Evolutionary conservation across 805 yeast genomes (phyloP), one percentile per base, ranked within the genome.

Genomic region (Candida mattraensis): DNA sequence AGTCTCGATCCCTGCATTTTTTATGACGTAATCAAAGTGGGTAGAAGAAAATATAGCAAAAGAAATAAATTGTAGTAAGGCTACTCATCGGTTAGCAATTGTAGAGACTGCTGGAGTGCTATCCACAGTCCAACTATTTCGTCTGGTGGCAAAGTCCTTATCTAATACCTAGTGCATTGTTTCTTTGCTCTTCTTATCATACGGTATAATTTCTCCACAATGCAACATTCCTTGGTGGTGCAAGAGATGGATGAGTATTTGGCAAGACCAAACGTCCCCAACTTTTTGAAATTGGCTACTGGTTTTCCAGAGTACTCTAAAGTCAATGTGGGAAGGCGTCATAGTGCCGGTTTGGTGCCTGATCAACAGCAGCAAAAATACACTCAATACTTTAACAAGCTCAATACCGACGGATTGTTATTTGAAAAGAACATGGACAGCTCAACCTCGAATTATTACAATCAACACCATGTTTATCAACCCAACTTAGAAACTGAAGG

Each of bases 181-280:
- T n/a, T n/a, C n/a, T n/a, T n/a, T n/a, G n/a, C n/a, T n/a, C n/a
- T n/a, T n/a, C n/a, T n/a, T n/a, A n/a, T n/a, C n/a, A n/a, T n/a
- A n/a, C n/a, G n/a, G n/a, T n/a, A n/a, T n/a, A n/a, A n/a, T n/a
- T n/a, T n/a, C n/a, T n/a, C n/a, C n/a, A n/a, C n/a, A n/a, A n/a
- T n/a, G n/a, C n/a, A n/a, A n/a, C n/a, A n/a, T n/a, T n/a, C n/a
- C n/a, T n/a, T n/a, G n/a, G n/a, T n/a, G n/a, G n/a, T n/a, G n/a
- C n/a, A n/a, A n/a, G 23, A 25, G 7, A 48, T 54, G 56, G 54
- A 53, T 4, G 30, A 31, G 13, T 56, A 55, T 34, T 32, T 56
- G 5, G 37, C 44, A 3, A 31, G 42, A 5, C 38, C 40, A 3
- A 37, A 47, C 18, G 53, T 52, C 14, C 61, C 62, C 1, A 30